These are phyloP conservation scores for Claviceps africana DNA, from an alignment of 2,329 filamentous ascomycete genomes.

Conservation along the genomic window DNA sequence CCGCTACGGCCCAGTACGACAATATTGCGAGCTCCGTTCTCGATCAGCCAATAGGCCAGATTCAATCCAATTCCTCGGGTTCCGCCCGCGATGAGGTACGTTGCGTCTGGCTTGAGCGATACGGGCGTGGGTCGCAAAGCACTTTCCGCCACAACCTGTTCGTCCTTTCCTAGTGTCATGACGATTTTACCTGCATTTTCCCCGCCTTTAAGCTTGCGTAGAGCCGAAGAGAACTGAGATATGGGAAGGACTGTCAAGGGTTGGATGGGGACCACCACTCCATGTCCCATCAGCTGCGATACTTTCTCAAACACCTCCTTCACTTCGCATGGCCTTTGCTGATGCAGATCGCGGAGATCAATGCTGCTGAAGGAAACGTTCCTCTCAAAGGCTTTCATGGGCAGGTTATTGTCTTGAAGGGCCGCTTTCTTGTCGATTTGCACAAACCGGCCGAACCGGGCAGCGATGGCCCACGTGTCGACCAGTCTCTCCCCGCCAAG, in stretches of 20 bases:
- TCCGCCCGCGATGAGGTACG: conserved; percentile 4
- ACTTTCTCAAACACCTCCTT: conserved; percentile 6
- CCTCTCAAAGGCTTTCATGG: conserved; percentile 23
- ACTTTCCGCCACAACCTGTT: conserved; percentile 6
- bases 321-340: conserved; percentile 5
- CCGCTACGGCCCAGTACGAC: conserved; percentile 3
- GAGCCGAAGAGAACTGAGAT: conserved; percentile 21
- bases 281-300: conserved; percentile 1
- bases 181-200: conserved; percentile 29
- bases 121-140: neutral
- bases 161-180: conserved; percentile 11
- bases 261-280: conserved; percentile 2
- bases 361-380: conserved; percentile 28
- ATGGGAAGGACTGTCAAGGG: conserved; percentile 10
- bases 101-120: conserved; percentile 2
- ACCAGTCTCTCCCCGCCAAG: conserved; percentile 8
- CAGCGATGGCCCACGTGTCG: conserved; percentile 15
- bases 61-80: conserved; percentile 3
- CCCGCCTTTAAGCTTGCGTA: conserved; percentile 25
- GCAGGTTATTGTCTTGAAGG: conserved; percentile 16
- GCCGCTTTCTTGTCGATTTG: conserved; percentile 25
- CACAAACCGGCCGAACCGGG: conserved; percentile 18
- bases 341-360: conserved; percentile 17
- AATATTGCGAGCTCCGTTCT: conserved; percentile 2
- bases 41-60: conserved; percentile 4